Conservation (phyloP, 768 basidiomycete genomes). For the Zangia roseola region DNA sequence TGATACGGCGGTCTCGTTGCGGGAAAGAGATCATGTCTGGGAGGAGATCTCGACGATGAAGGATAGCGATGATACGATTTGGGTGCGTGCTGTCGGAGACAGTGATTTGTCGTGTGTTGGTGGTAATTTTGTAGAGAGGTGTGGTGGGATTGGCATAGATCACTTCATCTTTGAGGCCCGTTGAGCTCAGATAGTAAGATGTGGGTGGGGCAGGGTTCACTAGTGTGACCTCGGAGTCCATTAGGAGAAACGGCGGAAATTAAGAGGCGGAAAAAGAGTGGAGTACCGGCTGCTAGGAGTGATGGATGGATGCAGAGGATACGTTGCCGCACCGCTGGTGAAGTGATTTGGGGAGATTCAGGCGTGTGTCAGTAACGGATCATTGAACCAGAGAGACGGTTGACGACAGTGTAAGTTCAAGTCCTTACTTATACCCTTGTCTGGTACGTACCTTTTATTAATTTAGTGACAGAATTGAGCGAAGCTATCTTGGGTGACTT, state of each 20-base stretch:
- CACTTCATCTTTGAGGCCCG: constrained; percentile 15
- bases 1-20: not conserved
- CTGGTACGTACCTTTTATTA: too few species aligned
- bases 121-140: constrained; percentile 28
- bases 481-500: too few species aligned
- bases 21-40: constrained; percentile 29
- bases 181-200: constrained; percentile 25
- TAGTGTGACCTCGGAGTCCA: constrained; percentile 31
- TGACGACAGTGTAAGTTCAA: too few species aligned
- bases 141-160: constrained; percentile 16
- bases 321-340: not conserved
- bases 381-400: too few species aligned
- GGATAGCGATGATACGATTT: constrained; percentile 18
- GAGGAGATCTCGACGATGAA: constrained; percentile 28
- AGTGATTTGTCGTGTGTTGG: constrained; percentile 16
- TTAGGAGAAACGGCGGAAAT: not conserved
- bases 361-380: too few species aligned
- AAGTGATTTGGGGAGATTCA: not conserved
- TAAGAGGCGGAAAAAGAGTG: not conserved
- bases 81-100: constrained; percentile 13
- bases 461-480: too few species aligned
- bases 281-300: too few species aligned
- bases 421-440: too few species aligned
- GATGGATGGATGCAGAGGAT: too few species aligned
- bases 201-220: constrained; percentile 26